A percentile compares a stretch with the other conserved stretches of the same genome.
Evolutionary conservation across 192 early-diverging fungal species (phyloP).

Genomic region (Dispira simplex): DNA sequence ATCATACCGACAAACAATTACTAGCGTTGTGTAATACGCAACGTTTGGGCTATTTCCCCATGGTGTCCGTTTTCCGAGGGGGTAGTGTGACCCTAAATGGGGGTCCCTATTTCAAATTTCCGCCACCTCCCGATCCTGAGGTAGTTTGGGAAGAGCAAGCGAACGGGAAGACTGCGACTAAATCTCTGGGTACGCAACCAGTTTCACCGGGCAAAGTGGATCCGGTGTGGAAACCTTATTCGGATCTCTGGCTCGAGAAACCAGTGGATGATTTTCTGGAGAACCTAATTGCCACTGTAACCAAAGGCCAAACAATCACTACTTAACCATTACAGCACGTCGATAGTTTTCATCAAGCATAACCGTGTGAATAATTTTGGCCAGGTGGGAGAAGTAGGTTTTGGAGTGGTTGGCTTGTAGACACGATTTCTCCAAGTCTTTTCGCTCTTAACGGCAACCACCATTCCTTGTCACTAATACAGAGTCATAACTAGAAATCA

Average conservation of each 20-base stretch:
- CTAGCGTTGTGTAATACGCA: not conserved
- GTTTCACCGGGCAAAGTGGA: not conserved
- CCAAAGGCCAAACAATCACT: too few species aligned
- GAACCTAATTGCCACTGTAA: too few species aligned
- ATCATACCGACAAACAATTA: not conserved
- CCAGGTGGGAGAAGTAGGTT: too few species aligned
- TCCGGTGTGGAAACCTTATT: not conserved
- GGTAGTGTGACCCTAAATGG: slow-evolving; percentile 43
- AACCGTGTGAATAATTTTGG: too few species aligned
- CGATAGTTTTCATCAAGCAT: too few species aligned
- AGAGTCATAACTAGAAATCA: too few species aligned
- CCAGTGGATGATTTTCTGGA: not conserved
- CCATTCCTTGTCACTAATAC: too few species aligned
- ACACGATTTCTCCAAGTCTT: too few species aligned
- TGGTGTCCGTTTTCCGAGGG: slow-evolving; percentile 40
- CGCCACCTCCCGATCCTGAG: slow-evolving; percentile 28
- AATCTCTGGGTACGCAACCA: not conserved
- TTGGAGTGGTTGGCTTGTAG: too few species aligned
- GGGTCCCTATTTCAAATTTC: slow-evolving; percentile 42
- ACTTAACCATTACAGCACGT: too few species aligned
- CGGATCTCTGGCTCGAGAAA: not conserved
- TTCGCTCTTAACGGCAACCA: too few species aligned
- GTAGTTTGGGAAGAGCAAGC: not conserved
- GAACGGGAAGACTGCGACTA: not conserved
- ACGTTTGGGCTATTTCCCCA: slow-evolving; percentile 42